Evolutionary conservation across 2,329 filamentous ascomycete species (phyloP).

Genomic region (Stachybotrys chlorohalonatus): DNA sequence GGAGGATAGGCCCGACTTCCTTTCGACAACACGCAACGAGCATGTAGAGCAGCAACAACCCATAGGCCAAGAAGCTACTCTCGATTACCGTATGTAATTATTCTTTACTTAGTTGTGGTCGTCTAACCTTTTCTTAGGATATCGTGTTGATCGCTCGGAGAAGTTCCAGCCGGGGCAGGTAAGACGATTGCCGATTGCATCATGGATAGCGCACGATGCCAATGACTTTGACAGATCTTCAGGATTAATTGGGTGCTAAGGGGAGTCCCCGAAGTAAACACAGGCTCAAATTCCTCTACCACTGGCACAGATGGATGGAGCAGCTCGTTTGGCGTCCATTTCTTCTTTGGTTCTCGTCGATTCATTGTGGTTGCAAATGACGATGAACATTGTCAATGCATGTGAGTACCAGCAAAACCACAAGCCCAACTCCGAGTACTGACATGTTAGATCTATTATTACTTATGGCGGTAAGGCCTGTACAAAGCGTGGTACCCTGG

Average conservation of each 20-base stretch:
- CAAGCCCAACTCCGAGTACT: not conserved
- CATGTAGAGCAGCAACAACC: not conserved
- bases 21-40: too few species aligned
- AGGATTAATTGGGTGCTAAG: constrained; percentile 43
- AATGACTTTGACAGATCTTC: constrained; percentile 32
- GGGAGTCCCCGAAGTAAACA: constrained; percentile 27
- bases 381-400: constrained; percentile 44
- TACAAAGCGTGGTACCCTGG: constrained; percentile 42
- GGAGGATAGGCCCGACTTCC: too few species aligned
- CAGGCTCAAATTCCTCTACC: constrained; percentile 24
- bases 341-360: constrained; percentile 41
- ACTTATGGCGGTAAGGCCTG: constrained; percentile 46
- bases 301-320: constrained; percentile 18
- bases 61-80: not conserved
- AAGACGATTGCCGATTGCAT: constrained; percentile 4
- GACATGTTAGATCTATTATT: constrained; percentile 36
- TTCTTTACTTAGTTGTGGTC: not conserved
- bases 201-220: not conserved
- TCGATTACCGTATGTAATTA: not conserved
- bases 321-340: constrained; percentile 24
- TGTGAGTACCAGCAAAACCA: constrained; percentile 29
- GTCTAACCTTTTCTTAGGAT: constrained; percentile 19
- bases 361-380: constrained; percentile 46
- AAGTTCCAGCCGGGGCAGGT: constrained; percentile 33
- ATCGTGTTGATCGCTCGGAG: constrained; percentile 26